phyloP scores from a whole-genome alignment of 495 filamentous ascomycete species.

The Polyplosphaeria fusca region DNA sequence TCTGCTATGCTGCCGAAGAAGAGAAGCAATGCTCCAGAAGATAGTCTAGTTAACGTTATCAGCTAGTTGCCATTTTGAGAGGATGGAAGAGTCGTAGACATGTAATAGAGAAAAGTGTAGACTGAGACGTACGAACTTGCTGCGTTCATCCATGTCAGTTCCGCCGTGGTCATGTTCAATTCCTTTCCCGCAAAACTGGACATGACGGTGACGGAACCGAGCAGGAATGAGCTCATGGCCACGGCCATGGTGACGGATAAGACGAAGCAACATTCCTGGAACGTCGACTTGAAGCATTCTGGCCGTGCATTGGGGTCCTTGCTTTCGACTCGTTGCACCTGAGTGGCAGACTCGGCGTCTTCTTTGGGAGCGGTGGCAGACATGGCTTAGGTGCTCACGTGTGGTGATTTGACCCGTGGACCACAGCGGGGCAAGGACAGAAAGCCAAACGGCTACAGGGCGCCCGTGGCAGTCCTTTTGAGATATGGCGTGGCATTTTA shows the following conservation, averaged over 20 bases:
- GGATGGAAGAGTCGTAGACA: neutral
- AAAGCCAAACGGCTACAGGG: no score
- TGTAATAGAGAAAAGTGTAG: no score
- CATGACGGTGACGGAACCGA: slow-evolving; percentile 58
- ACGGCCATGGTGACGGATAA: slow-evolving; percentile 67
- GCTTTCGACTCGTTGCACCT: no score
- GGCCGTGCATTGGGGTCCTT: slow-evolving; percentile 45
- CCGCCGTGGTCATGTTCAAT: slow-evolving; percentile 62
- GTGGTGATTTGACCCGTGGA: no score
- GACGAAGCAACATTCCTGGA: slow-evolving; percentile 66
- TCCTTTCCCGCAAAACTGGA: slow-evolving; percentile 61
- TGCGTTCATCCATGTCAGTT: slow-evolving; percentile 69
- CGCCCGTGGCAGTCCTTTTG: no score
- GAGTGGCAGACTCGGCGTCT: no score
- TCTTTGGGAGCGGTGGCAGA: no score
- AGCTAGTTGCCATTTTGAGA: neutral
- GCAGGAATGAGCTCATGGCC: slow-evolving; percentile 59
- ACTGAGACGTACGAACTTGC: slow-evolving; percentile 55
- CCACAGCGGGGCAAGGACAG: no score
- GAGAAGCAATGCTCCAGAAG: slow-evolving; percentile 68
- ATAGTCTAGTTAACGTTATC: slow-evolving; percentile 48
- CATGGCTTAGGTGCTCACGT: no score
- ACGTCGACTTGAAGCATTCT: slow-evolving; percentile 58
- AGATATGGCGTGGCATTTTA: no score
- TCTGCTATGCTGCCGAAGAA: slow-evolving; percentile 72